Conservation (phyloP, 805 yeast species). For the Komagataella populi region DNA sequence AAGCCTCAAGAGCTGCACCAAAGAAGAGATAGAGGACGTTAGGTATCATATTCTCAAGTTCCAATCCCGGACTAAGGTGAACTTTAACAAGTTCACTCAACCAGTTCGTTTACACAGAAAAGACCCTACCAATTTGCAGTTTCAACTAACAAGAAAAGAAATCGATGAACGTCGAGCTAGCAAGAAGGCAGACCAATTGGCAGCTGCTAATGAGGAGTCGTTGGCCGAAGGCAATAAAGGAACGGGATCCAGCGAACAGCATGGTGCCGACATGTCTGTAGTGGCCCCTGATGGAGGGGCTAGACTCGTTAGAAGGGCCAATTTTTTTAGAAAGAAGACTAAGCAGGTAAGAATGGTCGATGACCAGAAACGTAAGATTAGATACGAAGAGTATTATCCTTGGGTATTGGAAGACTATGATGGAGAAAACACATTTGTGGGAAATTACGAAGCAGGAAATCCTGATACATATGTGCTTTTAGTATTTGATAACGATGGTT, state of each 20-base stretch:
- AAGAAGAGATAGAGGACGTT: constrained; percentile 56
- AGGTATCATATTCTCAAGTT: constrained; percentile 76
- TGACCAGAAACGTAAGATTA: constrained; percentile 67
- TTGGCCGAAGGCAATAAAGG: constrained; percentile 17
- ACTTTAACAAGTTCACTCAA: constrained; percentile 45
- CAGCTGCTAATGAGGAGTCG: constrained; percentile 7
- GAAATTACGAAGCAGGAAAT: constrained; percentile 84
- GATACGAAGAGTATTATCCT: constrained; percentile 94
- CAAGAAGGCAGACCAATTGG: constrained; percentile 31
- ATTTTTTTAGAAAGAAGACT: constrained; percentile 61
- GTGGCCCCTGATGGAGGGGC: constrained; percentile 94
- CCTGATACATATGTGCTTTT: constrained; percentile 77
- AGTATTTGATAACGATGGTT: constrained; percentile 77
- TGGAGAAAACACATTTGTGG: constrained; percentile 89
- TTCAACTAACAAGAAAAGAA: constrained; percentile 68
- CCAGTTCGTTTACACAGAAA: constrained; percentile 88
- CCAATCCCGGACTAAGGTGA: constrained; percentile 53
- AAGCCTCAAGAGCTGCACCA: constrained; percentile 58
- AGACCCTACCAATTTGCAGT: constrained; percentile 85
- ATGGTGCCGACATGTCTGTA: constrained; percentile 38
- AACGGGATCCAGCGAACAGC: constrained; percentile 21
- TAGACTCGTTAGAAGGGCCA: constrained; percentile 38
- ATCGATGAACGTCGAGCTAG: constrained; percentile 29
- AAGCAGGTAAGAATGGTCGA: constrained; percentile 72
- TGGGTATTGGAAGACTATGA: constrained; percentile 98